A percentile compares a stretch with the other conserved stretches of the same genome.
phyloP scores from a whole-genome alignment of 805 yeast species.

The Teunomyces tritomae region DNA sequence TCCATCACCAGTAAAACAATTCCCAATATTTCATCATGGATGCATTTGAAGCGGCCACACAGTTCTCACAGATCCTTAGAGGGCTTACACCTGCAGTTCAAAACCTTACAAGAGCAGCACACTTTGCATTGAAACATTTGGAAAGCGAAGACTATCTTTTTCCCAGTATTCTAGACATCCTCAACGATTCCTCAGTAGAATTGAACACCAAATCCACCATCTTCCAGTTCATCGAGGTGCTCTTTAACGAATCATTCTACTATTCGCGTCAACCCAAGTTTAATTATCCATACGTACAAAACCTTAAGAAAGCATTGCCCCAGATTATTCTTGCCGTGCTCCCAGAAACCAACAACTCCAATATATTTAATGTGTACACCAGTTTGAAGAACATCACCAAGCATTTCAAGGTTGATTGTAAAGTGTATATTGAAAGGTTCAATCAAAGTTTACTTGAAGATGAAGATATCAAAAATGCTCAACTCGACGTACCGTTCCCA shows the following conservation, averaged over 20 bases:
- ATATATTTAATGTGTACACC: constrained; percentile 34
- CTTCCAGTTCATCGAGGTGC: constrained; percentile 66
- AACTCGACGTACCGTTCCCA: constrained; percentile 34
- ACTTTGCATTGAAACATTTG: constrained; percentile 53
- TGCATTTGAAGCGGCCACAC: constrained; percentile 80
- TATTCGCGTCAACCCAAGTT: constrained; percentile 35
- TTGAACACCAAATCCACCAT: constrained; percentile 64
- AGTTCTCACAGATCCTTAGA: constrained; percentile 66
- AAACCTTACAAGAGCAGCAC: constrained; percentile 49
- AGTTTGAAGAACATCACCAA: constrained; percentile 38
- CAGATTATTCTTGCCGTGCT: constrained; percentile 31
- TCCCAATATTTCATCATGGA: constrained; percentile 54
- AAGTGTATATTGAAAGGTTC: constrained; percentile 26
- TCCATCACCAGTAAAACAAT: neutral
- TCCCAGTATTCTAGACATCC: constrained; percentile 61
- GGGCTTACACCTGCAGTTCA: constrained; percentile 61
- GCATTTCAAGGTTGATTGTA: constrained; percentile 28
- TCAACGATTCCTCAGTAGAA: constrained; percentile 46
- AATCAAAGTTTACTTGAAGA: constrained; percentile 30
- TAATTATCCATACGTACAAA: constrained; percentile 38
- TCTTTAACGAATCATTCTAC: constrained; percentile 40
- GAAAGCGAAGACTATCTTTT: constrained; percentile 68
- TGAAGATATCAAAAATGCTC: constrained; percentile 33
- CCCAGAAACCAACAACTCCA: constrained; percentile 36
- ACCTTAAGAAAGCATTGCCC: constrained; percentile 33